Base-by-base conservation (phyloP, 176 grass and related monocot species). In the Hordeum marinum region DNA sequence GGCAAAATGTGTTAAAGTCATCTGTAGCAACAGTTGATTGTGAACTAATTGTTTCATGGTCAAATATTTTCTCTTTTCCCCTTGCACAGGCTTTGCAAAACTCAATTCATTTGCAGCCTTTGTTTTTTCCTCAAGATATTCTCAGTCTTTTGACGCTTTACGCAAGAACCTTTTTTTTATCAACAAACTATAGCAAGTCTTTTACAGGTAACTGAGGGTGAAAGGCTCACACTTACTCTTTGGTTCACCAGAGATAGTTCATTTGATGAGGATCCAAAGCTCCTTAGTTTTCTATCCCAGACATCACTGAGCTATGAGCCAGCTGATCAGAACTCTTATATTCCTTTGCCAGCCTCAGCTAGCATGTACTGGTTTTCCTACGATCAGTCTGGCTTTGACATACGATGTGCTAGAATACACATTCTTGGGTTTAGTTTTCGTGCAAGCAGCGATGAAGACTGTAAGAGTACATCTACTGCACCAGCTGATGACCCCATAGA, bases 191-290 rank as follows among this genome's bases (percentile, higher is more conserved):
- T 63, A 89, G 25, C 80, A 55, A 73, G 31, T 48, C 42, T 43
- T 80, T 85, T 72, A 65, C 87, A 98, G 95, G 89, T 98, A 52
- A 91, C 74, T 34, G 95, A 93, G 86, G 95, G 93, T 78, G 95
- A 98, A 94, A 95, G 95, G 81, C 87, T 98, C 24, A 93, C 95
- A 40, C 87, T 98, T 64, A 93, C 93, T 70, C 82, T 98, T 82
- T 98, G 93, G 93, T 95, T 98, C 77, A 95, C 91, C 27, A 94
- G 93, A 68, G 80, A 95, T 39, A 88, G 82, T 67, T 76, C 82
- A 73, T 92, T 86, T 87, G 87, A 95, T 46, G 93, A 98, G 87
- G 95, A 98, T 82, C 83, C 91, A n/a, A 98, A 98, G 80, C 86
- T 98, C 64, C 89, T 95, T 79, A 87, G 35, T 65, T 83, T 95